Percentiles rank a stretch among this genome's conserved stretches.
Conservation (phyloP, 352 stramenopile genomes). For the Globisporangium canariense region DNA sequence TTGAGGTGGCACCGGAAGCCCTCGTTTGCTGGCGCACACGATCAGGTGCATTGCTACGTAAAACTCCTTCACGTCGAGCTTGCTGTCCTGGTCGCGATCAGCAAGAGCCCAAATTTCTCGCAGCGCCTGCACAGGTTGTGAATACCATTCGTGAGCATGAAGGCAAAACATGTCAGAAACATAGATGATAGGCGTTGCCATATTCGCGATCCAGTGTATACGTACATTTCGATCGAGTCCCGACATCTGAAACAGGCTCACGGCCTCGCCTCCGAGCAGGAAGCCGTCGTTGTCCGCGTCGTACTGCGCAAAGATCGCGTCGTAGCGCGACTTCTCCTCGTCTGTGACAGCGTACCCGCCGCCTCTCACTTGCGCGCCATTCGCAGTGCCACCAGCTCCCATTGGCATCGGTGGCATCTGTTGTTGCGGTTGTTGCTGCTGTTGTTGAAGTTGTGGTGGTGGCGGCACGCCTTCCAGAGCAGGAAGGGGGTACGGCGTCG, state of each 20-base stretch:
- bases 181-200: neutral
- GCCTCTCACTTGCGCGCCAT: neutral
- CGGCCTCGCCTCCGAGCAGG: constrained; percentile 85
- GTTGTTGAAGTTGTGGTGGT: constrained; percentile 21
- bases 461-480: constrained; percentile 62
- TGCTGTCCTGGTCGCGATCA: constrained; percentile 89
- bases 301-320: constrained; percentile 91
- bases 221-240: constrained; percentile 85
- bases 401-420: constrained; percentile 1
- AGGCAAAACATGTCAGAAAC: constrained; percentile 7
- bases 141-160: neutral
- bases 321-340: constrained; percentile 89
- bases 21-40: constrained; percentile 92
- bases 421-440: constrained; percentile 6
- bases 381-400: constrained; percentile 3
- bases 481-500: constrained; percentile 52
- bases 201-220: neutral
- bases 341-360: constrained; percentile 80
- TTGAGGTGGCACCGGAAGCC: constrained; percentile 62
- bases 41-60: constrained; percentile 97
- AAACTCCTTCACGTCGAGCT: constrained; percentile 91
- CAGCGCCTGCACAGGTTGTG: constrained; percentile 44
- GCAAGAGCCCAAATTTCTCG: constrained; percentile 91
- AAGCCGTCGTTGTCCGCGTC: constrained; percentile 90
- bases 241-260: constrained; percentile 92